These are phyloP conservation scores for Chrysanthemum seticuspe DNA, from an alignment of 129 eudicot genomes.

Conservation along the genomic window DNA sequence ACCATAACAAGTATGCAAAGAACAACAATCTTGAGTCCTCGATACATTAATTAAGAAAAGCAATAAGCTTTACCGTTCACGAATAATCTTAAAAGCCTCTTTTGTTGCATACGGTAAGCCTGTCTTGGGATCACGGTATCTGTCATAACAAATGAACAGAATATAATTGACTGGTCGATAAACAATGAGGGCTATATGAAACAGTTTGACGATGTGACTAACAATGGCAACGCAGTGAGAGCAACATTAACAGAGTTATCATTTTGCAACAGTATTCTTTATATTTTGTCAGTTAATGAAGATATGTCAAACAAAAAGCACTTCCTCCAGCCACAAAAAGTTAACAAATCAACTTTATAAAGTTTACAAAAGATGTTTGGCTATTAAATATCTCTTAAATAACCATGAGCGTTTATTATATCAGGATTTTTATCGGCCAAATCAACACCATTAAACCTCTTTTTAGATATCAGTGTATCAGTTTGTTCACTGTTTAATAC, in stretches of 20 bases:
- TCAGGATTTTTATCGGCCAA: too few relatives aligned
- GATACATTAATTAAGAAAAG: not conserved
- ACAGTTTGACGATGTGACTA: not conserved
- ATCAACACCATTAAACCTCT: too few relatives aligned
- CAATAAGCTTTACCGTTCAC: slow-evolving; percentile 51
- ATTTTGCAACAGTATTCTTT: not conserved
- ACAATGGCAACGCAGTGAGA: not conserved
- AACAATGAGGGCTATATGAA: not conserved
- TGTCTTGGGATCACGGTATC: slow-evolving; percentile 94
- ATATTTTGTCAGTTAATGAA: not conserved
- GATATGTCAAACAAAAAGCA: not conserved
- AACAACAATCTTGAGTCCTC: not conserved
- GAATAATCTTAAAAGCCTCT: slow-evolving; percentile 83
- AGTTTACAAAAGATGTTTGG: too few relatives aligned
- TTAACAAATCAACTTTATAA: not conserved
- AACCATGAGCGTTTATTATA: too few relatives aligned
- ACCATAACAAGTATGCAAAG: too few relatives aligned
- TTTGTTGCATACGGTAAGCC: slow-evolving; percentile 92
- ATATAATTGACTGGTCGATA: not conserved
- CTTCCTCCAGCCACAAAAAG: not conserved
- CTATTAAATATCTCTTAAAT: not conserved
- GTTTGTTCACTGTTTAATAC: too few relatives aligned
- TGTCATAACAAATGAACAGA: slow-evolving; percentile 19
- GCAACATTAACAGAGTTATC: not conserved
- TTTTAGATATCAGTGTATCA: too few relatives aligned